Evolutionary conservation across 2,329 filamentous ascomycete genomes (phyloP).

Genomic region (Pochonia chlamydosporia): DNA sequence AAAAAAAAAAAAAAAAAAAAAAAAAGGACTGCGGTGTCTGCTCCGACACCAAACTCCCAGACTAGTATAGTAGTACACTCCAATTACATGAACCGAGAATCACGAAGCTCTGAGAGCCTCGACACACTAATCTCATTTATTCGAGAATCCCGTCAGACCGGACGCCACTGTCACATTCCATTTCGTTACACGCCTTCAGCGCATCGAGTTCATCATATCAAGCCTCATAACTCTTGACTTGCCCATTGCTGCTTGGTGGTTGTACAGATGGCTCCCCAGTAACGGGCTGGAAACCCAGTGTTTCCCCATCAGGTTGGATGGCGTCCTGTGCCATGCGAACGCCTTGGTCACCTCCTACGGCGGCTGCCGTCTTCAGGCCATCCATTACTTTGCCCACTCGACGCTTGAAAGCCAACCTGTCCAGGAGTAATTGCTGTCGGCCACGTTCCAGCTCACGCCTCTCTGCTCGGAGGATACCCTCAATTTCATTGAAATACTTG

Average conservation of each 20-base stretch:
- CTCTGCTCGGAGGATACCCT: constrained; percentile 85
- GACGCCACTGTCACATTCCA: neutral
- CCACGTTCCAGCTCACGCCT: constrained; percentile 87
- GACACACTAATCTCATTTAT: neutral
- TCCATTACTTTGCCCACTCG: constrained; percentile 80
- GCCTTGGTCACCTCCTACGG: constrained; percentile 44
- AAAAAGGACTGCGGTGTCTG: neutral
- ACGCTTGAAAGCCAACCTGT: constrained; percentile 84
- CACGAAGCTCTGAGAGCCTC: neutral
- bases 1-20: neutral
- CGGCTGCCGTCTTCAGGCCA: constrained; percentile 52
- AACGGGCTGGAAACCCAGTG: constrained; percentile 46
- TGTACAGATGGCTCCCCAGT: constrained; percentile 39
- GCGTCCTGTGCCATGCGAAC: constrained; percentile 40
- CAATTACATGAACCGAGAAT: neutral
- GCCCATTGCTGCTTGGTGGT: constrained; percentile 48
- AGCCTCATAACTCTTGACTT: constrained; percentile 53
- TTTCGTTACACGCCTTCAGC: neutral
- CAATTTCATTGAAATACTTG: constrained; percentile 94
- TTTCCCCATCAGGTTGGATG: constrained; percentile 40
- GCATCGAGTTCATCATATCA: constrained; percentile 20
- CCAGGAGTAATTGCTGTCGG: constrained; percentile 87
- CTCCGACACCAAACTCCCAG: constrained; percentile 4
- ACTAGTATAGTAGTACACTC: constrained; percentile 4
- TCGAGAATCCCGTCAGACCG: neutral